Percentiles rank a stretch among this genome's conserved stretches.
Evolutionary conservation across 2,329 filamentous ascomycete species (phyloP).

Genomic region (Penicillium olsonii): DNA sequence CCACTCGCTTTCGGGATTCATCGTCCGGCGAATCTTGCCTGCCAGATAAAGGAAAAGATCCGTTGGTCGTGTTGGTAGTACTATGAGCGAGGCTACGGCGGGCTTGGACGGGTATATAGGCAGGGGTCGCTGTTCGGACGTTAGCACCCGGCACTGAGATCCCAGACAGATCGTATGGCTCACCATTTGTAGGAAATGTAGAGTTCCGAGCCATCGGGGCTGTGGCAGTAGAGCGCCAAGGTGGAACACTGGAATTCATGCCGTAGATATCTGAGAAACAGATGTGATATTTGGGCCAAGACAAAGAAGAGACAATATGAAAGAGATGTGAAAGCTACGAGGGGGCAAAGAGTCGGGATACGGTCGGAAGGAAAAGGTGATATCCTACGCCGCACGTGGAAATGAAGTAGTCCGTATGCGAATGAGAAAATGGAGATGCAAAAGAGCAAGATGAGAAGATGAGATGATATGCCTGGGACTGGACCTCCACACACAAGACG

Average conservation of each 20-base stretch:
- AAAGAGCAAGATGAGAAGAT: slow-evolving; percentile 2
- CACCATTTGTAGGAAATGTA: slow-evolving; percentile 37
- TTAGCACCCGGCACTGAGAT: slow-evolving; percentile 17
- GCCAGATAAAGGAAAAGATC: slow-evolving; percentile 28
- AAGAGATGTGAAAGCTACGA: slow-evolving; percentile 18
- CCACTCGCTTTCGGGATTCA: slow-evolving; percentile 56
- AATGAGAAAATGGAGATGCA: neutral
- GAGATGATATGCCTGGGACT: neutral
- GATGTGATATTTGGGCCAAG: slow-evolving; percentile 18
- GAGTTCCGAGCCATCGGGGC: slow-evolving; percentile 28
- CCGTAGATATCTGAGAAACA: slow-evolving; percentile 18
- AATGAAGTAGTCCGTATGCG: neutral
- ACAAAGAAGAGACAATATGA: slow-evolving; percentile 15
- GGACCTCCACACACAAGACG: slow-evolving; percentile 7
- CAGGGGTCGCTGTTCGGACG: slow-evolving; percentile 46
- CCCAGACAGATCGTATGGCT: slow-evolving; percentile 12
- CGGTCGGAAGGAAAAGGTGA: neutral
- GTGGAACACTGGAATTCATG: slow-evolving; percentile 44
- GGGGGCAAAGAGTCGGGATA: slow-evolving; percentile 8
- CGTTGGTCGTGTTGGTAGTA: slow-evolving; percentile 22
- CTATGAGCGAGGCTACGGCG: slow-evolving; percentile 59
- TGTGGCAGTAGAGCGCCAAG: slow-evolving; percentile 40
- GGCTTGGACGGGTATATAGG: slow-evolving; percentile 63
- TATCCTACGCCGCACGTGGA: slow-evolving; percentile 8
- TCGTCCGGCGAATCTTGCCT: slow-evolving; percentile 35